A percentile compares a stretch with the other conserved stretches of the same genome.
Evolutionary conservation across 305 asterid species (phyloP).

Genomic region (Ilex paraguariensis): DNA sequence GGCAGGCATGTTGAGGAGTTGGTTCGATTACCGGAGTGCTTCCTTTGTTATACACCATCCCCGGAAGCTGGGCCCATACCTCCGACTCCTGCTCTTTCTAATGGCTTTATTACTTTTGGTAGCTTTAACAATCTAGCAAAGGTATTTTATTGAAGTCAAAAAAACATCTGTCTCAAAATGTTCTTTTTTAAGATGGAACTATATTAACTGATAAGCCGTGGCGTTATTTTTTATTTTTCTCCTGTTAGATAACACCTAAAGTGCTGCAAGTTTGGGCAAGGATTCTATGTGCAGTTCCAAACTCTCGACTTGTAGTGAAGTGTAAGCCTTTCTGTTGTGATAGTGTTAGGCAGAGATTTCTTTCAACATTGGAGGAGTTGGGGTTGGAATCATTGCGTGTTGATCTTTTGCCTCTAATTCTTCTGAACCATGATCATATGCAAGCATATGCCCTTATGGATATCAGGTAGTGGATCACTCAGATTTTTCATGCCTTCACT

Average conservation of each 20-base stretch:
- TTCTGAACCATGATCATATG: constrained; percentile 99
- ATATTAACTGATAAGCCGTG: neutral
- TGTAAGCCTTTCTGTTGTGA: constrained; percentile 97
- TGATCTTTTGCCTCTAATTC: constrained; percentile 94
- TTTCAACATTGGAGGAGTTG: constrained; percentile 73
- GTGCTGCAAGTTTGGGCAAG: constrained; percentile 98
- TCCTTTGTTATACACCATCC: constrained; percentile 95
- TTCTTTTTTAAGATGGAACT: neutral
- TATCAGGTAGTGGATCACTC: constrained; percentile 52
- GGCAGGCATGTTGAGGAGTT: constrained; percentile 97
- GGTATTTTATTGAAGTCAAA: constrained; percentile 39
- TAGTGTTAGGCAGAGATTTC: constrained; percentile 83
- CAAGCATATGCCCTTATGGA: constrained; percentile 99
- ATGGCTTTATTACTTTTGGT: constrained; percentile 96
- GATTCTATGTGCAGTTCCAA: constrained; percentile 90
- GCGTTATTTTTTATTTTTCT: constrained; percentile 11
- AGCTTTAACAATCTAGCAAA: constrained; percentile 99
- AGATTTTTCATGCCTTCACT: neutral
- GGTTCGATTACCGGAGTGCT: constrained; percentile 75
- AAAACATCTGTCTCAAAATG: neutral
- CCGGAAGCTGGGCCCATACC: constrained; percentile 93
- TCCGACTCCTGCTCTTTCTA: constrained; percentile 82
- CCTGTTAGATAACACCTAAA: constrained; percentile 80
- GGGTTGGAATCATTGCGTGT: constrained; percentile 94
- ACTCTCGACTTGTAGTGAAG: constrained; percentile 91